phyloP scores from a whole-genome alignment of 2,329 filamentous ascomycete species.

The Tothia fuscella region DNA sequence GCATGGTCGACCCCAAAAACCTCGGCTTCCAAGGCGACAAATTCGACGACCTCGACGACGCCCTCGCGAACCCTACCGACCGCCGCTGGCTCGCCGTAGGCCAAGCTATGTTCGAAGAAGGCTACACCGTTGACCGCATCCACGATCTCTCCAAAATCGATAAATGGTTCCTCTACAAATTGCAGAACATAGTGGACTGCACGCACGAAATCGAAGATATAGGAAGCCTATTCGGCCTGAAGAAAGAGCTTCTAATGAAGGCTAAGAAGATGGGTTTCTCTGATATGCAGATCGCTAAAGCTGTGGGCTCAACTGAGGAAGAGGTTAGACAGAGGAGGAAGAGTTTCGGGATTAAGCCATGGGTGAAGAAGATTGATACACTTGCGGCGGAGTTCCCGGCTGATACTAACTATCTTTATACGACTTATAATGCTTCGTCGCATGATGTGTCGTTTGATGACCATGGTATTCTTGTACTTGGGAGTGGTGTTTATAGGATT shows the following conservation, averaged over 20 bases:
- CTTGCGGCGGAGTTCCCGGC: slow-evolving; percentile 94
- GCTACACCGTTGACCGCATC: slow-evolving; percentile 82
- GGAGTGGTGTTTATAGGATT: slow-evolving; percentile 93
- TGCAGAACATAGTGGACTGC: slow-evolving; percentile 92
- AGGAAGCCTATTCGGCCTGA: slow-evolving; percentile 70
- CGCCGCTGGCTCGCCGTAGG: slow-evolving; percentile 95
- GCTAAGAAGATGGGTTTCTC: slow-evolving; percentile 98
- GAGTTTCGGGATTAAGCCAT: slow-evolving; percentile 80
- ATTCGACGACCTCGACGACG: slow-evolving; percentile 84
- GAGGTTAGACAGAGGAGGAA: slow-evolving; percentile 76
- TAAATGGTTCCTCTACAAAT: slow-evolving; percentile 98
- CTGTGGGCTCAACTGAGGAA: slow-evolving; percentile 77
- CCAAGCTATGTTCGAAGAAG: slow-evolving; percentile 94
- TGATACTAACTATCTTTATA: slow-evolving; percentile 91
- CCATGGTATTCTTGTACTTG: slow-evolving; percentile 77
- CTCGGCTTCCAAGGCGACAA: slow-evolving; percentile 90
- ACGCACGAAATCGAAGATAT: slow-evolving; percentile 74
- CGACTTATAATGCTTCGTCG: slow-evolving; percentile 89
- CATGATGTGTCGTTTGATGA: slow-evolving; percentile 94
- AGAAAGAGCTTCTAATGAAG: slow-evolving; percentile 77
- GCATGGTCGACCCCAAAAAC: slow-evolving; percentile 87
- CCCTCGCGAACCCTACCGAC: slow-evolving; percentile 85
- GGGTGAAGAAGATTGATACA: slow-evolving; percentile 98
- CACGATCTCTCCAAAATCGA: slow-evolving; percentile 97
- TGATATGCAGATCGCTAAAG: slow-evolving; percentile 83